Conservation (phyloP, 441 rosid species). For the Populus hybrid region DNA sequence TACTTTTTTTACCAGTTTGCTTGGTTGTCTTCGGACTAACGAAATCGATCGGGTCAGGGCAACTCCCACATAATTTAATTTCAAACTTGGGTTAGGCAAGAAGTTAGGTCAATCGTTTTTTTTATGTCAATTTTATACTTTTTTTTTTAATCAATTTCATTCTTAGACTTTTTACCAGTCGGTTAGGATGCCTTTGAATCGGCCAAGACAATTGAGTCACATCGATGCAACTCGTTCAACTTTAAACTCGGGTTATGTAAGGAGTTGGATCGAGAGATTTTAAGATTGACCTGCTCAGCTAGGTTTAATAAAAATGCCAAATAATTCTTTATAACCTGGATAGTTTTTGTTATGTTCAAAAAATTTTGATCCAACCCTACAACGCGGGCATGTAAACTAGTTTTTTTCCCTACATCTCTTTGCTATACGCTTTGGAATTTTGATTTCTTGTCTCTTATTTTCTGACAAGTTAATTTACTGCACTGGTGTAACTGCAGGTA, state of each 20-base stretch:
- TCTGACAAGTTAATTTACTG: slow-evolving; percentile 36
- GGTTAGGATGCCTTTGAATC: background rate
- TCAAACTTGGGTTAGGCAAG: background rate
- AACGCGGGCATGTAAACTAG: background rate
- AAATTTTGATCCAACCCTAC: background rate
- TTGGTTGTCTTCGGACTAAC: background rate
- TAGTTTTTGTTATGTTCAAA: background rate
- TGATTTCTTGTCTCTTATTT: slow-evolving; percentile 22
- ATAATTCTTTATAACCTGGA: background rate
- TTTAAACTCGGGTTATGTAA: background rate
- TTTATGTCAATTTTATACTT: background rate
- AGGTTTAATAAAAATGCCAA: background rate
- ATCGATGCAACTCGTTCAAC: background rate
- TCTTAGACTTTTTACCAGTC: background rate
- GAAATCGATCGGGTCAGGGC: background rate
- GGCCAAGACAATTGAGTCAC: background rate
- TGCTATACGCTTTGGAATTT: slow-evolving; percentile 58
- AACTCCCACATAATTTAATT: background rate
- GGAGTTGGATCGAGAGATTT: background rate
- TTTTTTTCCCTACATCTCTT: slow-evolving; percentile 28
- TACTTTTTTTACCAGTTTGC: background rate
- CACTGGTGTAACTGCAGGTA: slow-evolving; percentile 56
- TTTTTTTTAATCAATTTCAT: background rate
- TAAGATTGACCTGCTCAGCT: background rate
- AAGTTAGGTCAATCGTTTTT: background rate